Evolutionary conservation across 2,329 filamentous ascomycete genomes (phyloP).

Genomic region (Trichoderma sp.): DNA sequence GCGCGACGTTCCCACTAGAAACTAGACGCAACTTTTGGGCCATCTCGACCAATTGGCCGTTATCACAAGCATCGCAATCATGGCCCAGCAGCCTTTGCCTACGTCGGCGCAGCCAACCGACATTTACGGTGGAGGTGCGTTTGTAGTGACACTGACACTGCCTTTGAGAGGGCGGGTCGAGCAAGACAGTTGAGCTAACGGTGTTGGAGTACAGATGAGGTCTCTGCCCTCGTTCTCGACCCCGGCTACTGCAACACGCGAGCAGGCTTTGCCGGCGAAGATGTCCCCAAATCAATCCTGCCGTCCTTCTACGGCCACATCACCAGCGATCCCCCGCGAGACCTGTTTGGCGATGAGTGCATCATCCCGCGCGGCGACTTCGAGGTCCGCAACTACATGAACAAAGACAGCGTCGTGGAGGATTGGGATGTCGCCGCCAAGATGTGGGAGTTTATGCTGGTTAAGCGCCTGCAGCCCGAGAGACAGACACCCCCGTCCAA

Average conservation of each 20-base stretch:
- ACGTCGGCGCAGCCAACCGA: constrained; percentile 59
- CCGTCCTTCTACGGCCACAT: constrained; percentile 81
- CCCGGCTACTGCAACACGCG: constrained; percentile 88
- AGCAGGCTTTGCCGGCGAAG: constrained; percentile 96
- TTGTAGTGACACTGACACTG: constrained; percentile 9
- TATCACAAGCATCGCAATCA: constrained; percentile 29
- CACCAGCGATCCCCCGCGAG: constrained; percentile 44
- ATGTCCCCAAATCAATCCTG: constrained; percentile 89
- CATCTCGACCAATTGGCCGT: constrained; percentile 28
- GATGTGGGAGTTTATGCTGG: constrained; percentile 90
- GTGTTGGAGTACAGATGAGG: constrained; percentile 67
- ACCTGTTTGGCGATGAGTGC: constrained; percentile 86
- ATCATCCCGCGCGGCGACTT: constrained; percentile 73
- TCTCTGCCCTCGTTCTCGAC: constrained; percentile 94
- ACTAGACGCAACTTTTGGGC: neutral
- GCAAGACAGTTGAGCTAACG: constrained; percentile 21
- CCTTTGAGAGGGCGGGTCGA: constrained; percentile 21
- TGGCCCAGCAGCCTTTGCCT: constrained; percentile 56
- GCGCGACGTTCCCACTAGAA: constrained; percentile 27
- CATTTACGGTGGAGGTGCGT: constrained; percentile 60
- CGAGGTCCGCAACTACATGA: constrained; percentile 90
- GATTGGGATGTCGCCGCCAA: constrained; percentile 92
- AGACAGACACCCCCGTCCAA: constrained; percentile 66
- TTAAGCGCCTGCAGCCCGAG: constrained; percentile 78
- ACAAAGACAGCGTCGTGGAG: constrained; percentile 82